Evolutionary conservation across 2,329 filamentous ascomycete species (phyloP), one percentile per base, ranked within the genome.

Genomic region (Verticillium klebahnii): DNA sequence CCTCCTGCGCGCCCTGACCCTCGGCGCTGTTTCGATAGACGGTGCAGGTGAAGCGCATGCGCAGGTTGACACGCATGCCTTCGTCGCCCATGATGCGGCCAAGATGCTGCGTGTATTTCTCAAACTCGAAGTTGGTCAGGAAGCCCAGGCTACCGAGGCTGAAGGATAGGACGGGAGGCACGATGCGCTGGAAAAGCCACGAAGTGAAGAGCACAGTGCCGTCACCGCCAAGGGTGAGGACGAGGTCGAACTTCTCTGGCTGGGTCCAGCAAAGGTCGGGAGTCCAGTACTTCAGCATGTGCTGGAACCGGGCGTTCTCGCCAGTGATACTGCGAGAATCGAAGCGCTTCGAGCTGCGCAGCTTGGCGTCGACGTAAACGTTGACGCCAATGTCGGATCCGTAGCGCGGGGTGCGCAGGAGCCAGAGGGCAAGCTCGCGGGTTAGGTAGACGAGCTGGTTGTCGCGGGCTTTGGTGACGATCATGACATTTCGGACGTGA

Each of bases 31-130:
- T 84, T 55, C 94, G 90, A 79, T 94, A 97, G 9, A 99, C 93
- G 0, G 95, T 98, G 78, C 94, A 98, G 17, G 95, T 99, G 75
- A 99, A 99, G 65, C 95, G 91, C 95, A 99, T 99, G 67, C 95
- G 92, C 68, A 99, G 82, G 72, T 97, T 98, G 64, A 98, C 94
- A 60, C 94, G 90, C 94, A 99, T 98, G 61, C 95, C 95, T 1
- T 90, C 87, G 62, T 96, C 92, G 64, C 93, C 93, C 93, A 99
- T 96, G 68, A 98, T 86, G 60, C 88, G 89, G 75, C 92, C 89
- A 37, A 99, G 84, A 70, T 96, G 91, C 63, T 90, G 83, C 76
- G 92, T 93, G 81, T 97, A 97, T 68, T 89, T 85, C 64, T 92
- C 87, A 72, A 95, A 99, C 72, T 93, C 87, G 70, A 95, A 96